Percentiles rank a stretch among this genome's conserved stretches.
These are phyloP conservation scores for Oemleria cerasiformis DNA, from an alignment of 306 rosid species.

Conservation along the genomic window DNA sequence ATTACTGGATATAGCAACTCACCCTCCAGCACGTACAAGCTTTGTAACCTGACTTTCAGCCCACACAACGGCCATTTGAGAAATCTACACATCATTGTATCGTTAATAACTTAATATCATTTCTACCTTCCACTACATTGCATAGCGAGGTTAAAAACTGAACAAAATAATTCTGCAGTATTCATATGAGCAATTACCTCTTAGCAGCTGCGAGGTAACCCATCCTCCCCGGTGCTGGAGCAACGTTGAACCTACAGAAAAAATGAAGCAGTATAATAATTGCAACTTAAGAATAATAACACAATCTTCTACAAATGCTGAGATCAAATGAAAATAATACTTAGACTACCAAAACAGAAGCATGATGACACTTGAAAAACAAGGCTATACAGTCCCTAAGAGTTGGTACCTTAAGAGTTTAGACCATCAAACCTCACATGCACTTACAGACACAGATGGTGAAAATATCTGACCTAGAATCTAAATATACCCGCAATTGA, in stretches of 20 bases:
- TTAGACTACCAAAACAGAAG: neutral
- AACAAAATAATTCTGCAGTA: neutral
- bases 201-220: conserved; percentile 80
- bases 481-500: too few species aligned
- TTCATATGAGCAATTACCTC: conserved; percentile 40
- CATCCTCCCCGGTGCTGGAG: conserved; percentile 81
- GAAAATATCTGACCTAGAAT: too few species aligned
- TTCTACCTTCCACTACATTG: neutral
- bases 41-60: conserved; percentile 95
- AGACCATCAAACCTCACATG: neutral
- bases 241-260: conserved; percentile 66
- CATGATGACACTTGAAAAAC: neutral
- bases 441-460: too few species aligned
- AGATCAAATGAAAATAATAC: neutral
- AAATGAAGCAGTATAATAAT: neutral
- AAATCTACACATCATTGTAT: conserved; percentile 47
- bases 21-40: conserved; percentile 89
- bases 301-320: neutral
- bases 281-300: neutral
- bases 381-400: neutral
- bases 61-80: conserved; percentile 96
- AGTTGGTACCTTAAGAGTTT: neutral
- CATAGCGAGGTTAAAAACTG: neutral
- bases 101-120: neutral
- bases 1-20: conserved; percentile 30